Conservation (phyloP, 495 filamentous ascomycete genomes). For the Xylaria palmicola region DNA sequence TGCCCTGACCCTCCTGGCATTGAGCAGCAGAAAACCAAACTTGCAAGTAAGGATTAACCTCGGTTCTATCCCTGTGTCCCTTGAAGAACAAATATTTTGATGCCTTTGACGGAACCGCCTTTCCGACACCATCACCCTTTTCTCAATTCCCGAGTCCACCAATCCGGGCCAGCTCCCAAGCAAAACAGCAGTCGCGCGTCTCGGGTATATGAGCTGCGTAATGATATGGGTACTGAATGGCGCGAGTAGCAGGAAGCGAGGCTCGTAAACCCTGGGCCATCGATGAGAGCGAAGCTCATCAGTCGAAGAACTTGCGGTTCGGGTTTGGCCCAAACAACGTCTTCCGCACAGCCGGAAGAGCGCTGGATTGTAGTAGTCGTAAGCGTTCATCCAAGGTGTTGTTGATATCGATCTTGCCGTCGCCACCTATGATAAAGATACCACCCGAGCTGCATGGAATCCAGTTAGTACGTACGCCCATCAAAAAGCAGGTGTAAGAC, state of each 20-base stretch:
- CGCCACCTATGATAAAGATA: conserved; percentile 71
- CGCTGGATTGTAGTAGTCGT: conserved; percentile 76
- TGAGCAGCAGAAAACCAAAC: conserved; percentile 6
- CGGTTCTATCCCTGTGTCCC: not conserved
- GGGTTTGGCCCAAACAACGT: conserved; percentile 87
- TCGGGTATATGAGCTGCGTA: not conserved
- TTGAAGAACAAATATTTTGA: not conserved
- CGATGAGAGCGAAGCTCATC: conserved; percentile 27
- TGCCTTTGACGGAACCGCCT: not conserved
- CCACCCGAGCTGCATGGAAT: conserved; percentile 69
- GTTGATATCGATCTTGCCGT: conserved; percentile 97
- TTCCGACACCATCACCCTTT: not conserved
- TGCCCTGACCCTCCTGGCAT: not conserved
- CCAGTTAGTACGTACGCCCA: not conserved
- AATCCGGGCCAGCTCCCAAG: not conserved
- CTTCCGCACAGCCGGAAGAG: conserved; percentile 79
- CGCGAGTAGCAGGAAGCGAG: not conserved
- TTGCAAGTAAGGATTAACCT: not conserved
- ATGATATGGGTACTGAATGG: not conserved
- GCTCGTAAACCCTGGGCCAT: not conserved
- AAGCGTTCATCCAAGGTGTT: conserved; percentile 95
- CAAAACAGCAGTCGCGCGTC: not conserved
- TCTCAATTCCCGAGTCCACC: not conserved
- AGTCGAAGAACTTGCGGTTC: conserved; percentile 93
- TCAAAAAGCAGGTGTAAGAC: not conserved